Conservation (phyloP, 495 filamentous ascomycete genomes). For the Xylaria bambusicola region DNA sequence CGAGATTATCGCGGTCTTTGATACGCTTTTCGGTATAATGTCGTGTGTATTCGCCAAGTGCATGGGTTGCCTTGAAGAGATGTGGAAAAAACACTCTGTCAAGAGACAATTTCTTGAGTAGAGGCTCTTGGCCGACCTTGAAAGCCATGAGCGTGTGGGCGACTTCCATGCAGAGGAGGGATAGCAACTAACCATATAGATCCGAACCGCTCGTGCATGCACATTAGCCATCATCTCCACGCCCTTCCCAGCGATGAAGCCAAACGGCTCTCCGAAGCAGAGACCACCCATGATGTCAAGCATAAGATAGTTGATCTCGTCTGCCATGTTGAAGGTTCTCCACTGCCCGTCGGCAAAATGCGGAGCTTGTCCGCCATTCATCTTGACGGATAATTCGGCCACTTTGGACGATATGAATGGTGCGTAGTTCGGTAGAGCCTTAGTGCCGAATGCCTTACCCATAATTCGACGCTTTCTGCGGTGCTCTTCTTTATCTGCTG, state of each 20-base stretch:
- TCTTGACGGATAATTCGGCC: background rate
- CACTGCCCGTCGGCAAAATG: background rate
- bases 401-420: background rate
- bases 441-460: background rate
- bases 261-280: background rate
- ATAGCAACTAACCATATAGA: background rate
- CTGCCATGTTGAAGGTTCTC: conserved; percentile 1
- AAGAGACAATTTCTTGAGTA: background rate
- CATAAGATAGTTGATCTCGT: background rate
- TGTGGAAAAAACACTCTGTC: background rate
- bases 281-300: background rate
- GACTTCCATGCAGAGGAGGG: background rate
- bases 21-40: background rate
- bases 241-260: background rate
- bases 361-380: background rate
- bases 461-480: conserved; percentile 2
- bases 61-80: background rate
- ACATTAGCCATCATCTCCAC: background rate
- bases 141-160: background rate
- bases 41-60: background rate
- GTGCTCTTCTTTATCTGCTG: background rate
- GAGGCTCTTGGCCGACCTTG: background rate
- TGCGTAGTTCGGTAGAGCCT: background rate
- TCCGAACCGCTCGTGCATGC: background rate
- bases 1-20: background rate